Evolutionary conservation across 2,329 filamentous ascomycete species (phyloP), one percentile per base, ranked within the genome.

Genomic region (Fusarium solani-melongenae): DNA sequence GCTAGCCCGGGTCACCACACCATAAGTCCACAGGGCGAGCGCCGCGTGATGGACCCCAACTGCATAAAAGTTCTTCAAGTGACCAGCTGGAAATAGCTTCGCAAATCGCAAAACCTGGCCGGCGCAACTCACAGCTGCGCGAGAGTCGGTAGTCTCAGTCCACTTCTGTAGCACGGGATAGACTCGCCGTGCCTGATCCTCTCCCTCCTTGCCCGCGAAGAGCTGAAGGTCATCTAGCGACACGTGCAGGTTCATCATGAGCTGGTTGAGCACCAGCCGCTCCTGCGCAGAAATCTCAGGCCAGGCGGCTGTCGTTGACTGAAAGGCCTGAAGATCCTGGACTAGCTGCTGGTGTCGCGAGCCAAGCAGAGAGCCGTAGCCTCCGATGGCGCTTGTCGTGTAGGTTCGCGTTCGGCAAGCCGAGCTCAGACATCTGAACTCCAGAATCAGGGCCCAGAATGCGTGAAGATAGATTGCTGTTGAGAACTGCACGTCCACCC

Each of bases 11-110:
- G 83, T 85, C 7, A 91, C 84, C 0, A 93, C 88, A 1, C 91
- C 91, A 73, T 92, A 93, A 0, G 88, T 88, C 93, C 93, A 94
- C 44, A 94, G 83, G 0, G 90, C 89, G 6, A 94, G 83, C 14
- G 88, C 87, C 5, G 91, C 91, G 77, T 94, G 92, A 77, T 93
- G 92, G 0, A 93, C 87, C 0, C 89, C 90, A 8, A 94, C 88
- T 0, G 92, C 91, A 70, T 90, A 89, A 78, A 94, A 93, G 70
- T 92, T 90, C 49, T 89, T 88, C 5, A 93, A 80, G 12, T 88
- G 84, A 0, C 86, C 85, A 2, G 83, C 79, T 0, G 89, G 86
- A 56, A 91, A 88, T 56, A 82, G 69, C 75, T 87, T 88, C 2
- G 90, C 91, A 44, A 88, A 87, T 9, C 90, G 87, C 6, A 94